phyloP scores from a whole-genome alignment of 2,329 filamentous ascomycete species.

The Sporothrix pallida region DNA sequence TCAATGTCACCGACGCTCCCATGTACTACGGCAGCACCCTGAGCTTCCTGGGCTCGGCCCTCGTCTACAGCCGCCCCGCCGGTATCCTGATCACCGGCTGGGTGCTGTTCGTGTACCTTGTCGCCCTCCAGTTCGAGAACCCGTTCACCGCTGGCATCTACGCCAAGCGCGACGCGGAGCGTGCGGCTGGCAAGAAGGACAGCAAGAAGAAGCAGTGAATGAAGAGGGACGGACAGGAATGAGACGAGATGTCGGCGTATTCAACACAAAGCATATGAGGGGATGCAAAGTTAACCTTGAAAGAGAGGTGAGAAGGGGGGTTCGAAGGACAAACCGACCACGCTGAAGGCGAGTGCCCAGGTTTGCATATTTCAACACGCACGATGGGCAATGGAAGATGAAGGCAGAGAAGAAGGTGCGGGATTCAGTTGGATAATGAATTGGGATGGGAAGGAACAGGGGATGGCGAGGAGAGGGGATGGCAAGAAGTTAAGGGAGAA shows the following conservation, averaged over 20 bases:
- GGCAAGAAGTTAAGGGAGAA: not conserved
- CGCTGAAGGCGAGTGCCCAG: conserved; percentile 26
- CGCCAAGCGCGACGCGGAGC: conserved; percentile 74
- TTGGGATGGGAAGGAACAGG: not conserved
- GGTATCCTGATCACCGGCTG: conserved; percentile 76
- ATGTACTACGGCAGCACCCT: conserved; percentile 97
- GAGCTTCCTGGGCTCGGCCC: conserved; percentile 86
- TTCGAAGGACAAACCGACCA: not conserved
- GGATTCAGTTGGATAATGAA: not conserved
- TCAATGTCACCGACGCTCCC: conserved; percentile 86
- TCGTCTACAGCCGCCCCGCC: conserved; percentile 86
- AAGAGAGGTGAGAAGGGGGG: not conserved
- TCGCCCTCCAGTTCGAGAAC: conserved; percentile 87
- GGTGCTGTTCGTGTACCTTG: conserved; percentile 77
- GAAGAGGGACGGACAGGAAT: not conserved
- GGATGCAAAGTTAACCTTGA: not conserved
- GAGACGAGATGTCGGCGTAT: conserved; percentile 14
- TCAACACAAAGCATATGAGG: conserved; percentile 29
- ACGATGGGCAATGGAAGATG: conserved; percentile 25
- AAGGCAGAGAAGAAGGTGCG: not conserved
- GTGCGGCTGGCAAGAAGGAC: conserved; percentile 50
- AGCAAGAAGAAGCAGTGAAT: conserved; percentile 60
- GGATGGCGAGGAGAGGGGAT: not conserved
- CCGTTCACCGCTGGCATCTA: conserved; percentile 95
- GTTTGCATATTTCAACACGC: conserved; percentile 36